Base-by-base conservation (phyloP, 2,329 filamentous ascomycete species). In the Hymenoscyphus albidus region DNA sequence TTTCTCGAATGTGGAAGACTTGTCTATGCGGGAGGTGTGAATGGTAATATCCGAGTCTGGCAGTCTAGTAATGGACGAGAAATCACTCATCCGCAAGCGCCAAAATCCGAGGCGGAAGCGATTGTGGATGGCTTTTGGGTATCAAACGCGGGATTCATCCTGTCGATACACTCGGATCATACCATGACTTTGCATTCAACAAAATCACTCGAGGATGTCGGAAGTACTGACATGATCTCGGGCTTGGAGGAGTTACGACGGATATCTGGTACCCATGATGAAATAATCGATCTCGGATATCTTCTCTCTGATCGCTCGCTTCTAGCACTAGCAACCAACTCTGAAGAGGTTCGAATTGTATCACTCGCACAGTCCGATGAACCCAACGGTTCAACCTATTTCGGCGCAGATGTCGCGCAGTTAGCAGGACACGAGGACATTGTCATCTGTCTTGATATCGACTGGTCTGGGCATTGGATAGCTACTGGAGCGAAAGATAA, bases 401-500 rank as follows among this genome's bases (percentile, higher is more conserved):
- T 98, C 76, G 95, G 95, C 14, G 91, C 93, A 66, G 95, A 99
- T 73, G 83, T 97, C 48, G 91, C 88, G 1, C 81, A 95, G 31
- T 82, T 99, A 1, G 92, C 91, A 74, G 95, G 95, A 0, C 95
- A 99, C 71, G 88, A 93, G 59, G 95, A 99, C 71, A 97, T 99
- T 61, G 91, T 99, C 66, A 96, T 99, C 71, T 93, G 93, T 65
- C 81, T 99, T 51, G 93, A 97, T 75, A 88, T 92, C 2, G 95
- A 99, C 78, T 97, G 93, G 92, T 98, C 95, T 10, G 96, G 96
- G 0, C 88, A 95, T 76, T 99, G 95, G 95, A 85, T 99, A 48
- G 94, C 90, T 13, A 98, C 95, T 1, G 95, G 94, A 62, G 92
- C 95, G 27, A 99, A 99, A 78, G 95, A 99, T 76, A 99, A 98